phyloP scores from a whole-genome alignment of 805 yeast genomes.

The Diddensiella transvaalensis region DNA sequence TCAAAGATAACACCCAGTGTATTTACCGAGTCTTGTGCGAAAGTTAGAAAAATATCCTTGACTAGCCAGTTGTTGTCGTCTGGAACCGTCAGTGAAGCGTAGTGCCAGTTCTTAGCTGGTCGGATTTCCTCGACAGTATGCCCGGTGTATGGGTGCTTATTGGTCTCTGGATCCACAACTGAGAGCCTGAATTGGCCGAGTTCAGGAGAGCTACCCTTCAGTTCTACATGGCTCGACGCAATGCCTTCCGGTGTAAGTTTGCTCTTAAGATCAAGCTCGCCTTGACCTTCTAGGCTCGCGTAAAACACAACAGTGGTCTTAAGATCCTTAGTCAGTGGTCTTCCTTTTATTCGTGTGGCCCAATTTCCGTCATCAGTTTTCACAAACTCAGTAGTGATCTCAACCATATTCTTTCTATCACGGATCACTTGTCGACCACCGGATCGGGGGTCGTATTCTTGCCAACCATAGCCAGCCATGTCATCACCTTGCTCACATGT shows the following conservation, averaged over 20 bases:
- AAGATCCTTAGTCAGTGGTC: constrained; percentile 44
- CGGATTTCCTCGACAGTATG: constrained; percentile 44
- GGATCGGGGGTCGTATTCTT: constrained; percentile 74
- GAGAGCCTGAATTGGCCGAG: constrained; percentile 62
- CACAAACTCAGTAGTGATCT: constrained; percentile 67
- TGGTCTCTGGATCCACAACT: constrained; percentile 50
- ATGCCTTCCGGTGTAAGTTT: constrained; percentile 26
- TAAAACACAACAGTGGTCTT: constrained; percentile 71
- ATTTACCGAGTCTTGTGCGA: constrained; percentile 67
- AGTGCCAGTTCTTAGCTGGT: constrained; percentile 48
- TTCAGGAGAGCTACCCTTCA: constrained; percentile 57
- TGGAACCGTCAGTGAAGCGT: constrained; percentile 67
- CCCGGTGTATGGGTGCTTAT: constrained; percentile 39
- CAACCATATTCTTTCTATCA: constrained; percentile 62
- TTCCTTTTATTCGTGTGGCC: constrained; percentile 71
- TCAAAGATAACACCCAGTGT: constrained; percentile 37
- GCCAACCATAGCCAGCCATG: constrained; percentile 77
- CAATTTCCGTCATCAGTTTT: constrained; percentile 66
- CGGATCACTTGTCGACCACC: constrained; percentile 80
- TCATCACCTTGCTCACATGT: constrained; percentile 70
- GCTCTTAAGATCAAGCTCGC: constrained; percentile 31
- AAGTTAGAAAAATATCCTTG: constrained; percentile 63
- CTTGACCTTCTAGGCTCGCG: constrained; percentile 67
- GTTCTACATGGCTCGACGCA: constrained; percentile 31
- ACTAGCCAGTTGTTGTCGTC: constrained; percentile 74